phyloP scores from a whole-genome alignment of 495 filamentous ascomycete genomes.

The Clohesyomyces aquaticus region DNA sequence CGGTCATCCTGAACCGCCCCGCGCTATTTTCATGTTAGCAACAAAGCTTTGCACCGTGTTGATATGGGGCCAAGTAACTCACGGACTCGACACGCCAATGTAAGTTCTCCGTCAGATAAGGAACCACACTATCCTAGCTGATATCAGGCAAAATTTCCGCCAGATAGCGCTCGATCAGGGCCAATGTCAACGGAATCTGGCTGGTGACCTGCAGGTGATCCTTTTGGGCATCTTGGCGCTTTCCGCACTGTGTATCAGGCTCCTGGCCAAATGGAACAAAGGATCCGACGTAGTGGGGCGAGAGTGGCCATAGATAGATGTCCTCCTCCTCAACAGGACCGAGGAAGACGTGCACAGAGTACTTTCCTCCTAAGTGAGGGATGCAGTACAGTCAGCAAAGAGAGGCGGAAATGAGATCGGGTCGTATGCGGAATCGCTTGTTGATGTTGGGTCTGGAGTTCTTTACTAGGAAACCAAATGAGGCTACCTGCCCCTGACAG shows the following conservation, averaged over 20 bases:
- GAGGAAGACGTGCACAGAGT: slow-evolving; percentile 51
- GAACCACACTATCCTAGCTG: neutral
- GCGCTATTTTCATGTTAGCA: too few species aligned
- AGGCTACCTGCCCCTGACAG: too few species aligned
- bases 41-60: too few species aligned
- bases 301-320: slow-evolving; percentile 39
- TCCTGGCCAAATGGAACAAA: slow-evolving; percentile 49
- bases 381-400: too few species aligned
- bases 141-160: slow-evolving; percentile 21
- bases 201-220: slow-evolving; percentile 38
- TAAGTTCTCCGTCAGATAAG: neutral
- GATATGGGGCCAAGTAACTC: too few species aligned
- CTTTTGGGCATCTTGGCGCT: neutral
- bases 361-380: slow-evolving; percentile 48
- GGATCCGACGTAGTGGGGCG: slow-evolving; percentile 49
- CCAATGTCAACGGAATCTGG: slow-evolving; percentile 50
- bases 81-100: slow-evolving; percentile 11
- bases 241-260: neutral
- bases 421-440: too few species aligned
- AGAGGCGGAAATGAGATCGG: too few species aligned
- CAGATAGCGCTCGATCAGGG: slow-evolving; percentile 48
- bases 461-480: too few species aligned
- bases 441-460: too few species aligned
- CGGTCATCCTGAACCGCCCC: neutral
- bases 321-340: slow-evolving; percentile 30